Conservation (phyloP, 371 early-diverging fungal genomes). For the Mortierella sp. region DNA sequence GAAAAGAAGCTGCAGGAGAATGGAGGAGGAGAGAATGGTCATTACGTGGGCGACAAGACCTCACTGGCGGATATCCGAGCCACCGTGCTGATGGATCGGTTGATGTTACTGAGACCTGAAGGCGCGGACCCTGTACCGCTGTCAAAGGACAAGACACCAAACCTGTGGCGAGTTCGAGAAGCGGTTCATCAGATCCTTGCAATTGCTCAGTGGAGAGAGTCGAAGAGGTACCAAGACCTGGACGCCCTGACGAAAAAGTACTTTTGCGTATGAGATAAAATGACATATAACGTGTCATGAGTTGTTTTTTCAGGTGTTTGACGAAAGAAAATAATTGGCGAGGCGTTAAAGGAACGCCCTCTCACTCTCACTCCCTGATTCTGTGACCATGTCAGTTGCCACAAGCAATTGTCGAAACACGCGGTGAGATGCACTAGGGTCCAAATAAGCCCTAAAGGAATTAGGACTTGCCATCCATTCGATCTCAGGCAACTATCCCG, state of each 20-base stretch:
- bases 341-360: not conserved
- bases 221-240: not conserved
- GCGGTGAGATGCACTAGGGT: not conserved
- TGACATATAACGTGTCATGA: not conserved
- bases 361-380: not conserved
- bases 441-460: not conserved
- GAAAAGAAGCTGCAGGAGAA: not conserved
- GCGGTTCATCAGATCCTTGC: not conserved
- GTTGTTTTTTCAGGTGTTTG: not conserved
- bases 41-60: slow-evolving; percentile 15
- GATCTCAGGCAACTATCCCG: not conserved
- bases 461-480: not conserved
- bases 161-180: slow-evolving; percentile 9
- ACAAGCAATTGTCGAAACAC: not conserved
- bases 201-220: slow-evolving; percentile 2
- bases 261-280: not conserved
- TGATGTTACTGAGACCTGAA: slow-evolving; percentile 9
- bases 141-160: not conserved
- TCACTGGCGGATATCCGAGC: slow-evolving; percentile 17
- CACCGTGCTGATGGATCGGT: not conserved
- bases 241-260: not conserved
- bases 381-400: not conserved
- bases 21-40: slow-evolving; percentile 12
- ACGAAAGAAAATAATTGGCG: not conserved
- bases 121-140: not conserved